Conservation (phyloP, 495 filamentous ascomycete species). For the Talaromyces adpressus region DNA sequence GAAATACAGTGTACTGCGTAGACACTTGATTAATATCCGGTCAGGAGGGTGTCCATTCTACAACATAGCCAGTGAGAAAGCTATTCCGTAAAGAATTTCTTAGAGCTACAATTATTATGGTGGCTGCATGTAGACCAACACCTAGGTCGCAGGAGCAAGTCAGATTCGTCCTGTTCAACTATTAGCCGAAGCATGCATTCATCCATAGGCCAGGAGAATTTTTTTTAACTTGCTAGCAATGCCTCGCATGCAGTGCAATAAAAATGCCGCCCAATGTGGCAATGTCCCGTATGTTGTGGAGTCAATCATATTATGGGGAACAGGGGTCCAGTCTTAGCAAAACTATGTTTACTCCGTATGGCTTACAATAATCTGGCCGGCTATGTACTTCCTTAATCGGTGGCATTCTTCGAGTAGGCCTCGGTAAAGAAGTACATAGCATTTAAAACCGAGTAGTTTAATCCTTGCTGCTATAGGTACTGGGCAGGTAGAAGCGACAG, state of each 20-base stretch:
- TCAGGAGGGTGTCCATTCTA: background rate
- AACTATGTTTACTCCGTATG: background rate
- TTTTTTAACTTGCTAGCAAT: background rate
- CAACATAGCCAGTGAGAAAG: background rate
- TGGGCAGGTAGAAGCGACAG: background rate
- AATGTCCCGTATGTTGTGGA: background rate
- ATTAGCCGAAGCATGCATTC: background rate
- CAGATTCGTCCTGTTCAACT: background rate
- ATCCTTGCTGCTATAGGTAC: background rate
- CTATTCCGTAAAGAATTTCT: background rate
- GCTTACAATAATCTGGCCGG: background rate
- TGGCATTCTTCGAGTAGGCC: background rate
- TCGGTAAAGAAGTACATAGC: too few species aligned
- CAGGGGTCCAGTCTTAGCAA: background rate
- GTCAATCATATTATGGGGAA: background rate
- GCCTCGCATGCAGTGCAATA: background rate
- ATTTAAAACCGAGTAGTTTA: too few species aligned
- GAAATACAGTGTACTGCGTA: background rate
- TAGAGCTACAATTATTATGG: background rate
- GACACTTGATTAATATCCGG: background rate
- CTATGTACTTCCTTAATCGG: background rate
- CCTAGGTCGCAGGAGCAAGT: background rate
- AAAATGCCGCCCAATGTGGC: background rate
- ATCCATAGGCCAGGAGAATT: background rate
- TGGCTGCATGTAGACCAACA: background rate